A percentile compares a stretch with the other conserved stretches of the same genome.
phyloP scores from a whole-genome alignment of 345 rosid species.

The Sisymbrium irio region DNA sequence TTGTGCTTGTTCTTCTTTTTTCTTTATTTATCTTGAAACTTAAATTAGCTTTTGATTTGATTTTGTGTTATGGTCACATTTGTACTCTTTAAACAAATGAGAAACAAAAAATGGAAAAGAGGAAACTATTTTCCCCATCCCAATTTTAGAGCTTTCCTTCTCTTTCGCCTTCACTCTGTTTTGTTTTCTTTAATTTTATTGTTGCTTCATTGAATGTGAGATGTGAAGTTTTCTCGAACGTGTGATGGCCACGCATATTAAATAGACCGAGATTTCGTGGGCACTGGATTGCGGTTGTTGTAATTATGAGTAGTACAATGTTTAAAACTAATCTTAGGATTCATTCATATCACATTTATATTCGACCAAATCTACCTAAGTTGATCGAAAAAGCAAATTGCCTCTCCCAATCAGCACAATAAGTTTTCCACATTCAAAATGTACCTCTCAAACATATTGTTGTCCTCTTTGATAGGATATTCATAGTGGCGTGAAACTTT shows the following conservation, averaged over 20 bases:
- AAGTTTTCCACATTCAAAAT: too few relatives aligned
- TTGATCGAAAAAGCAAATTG: too few relatives aligned
- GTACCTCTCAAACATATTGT: too few relatives aligned
- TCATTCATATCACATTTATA: not conserved
- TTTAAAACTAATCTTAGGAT: not conserved
- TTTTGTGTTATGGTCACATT: slow-evolving; percentile 3
- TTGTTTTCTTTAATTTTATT: too few relatives aligned
- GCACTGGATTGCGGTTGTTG: not conserved
- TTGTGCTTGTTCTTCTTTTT: slow-evolving; percentile 15
- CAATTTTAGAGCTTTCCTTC: not conserved
- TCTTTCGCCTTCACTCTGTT: not conserved
- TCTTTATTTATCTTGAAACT: not conserved
- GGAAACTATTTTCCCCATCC: not conserved
- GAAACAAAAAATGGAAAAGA: not conserved
- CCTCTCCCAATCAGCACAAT: too few relatives aligned
- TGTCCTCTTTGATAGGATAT: too few relatives aligned
- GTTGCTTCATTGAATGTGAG: not conserved
- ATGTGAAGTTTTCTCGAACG: not conserved
- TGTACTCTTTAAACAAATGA: not conserved
- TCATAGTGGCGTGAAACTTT: too few relatives aligned
- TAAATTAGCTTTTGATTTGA: slow-evolving; percentile 23
- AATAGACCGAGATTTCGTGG: not conserved
- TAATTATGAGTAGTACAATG: not conserved
- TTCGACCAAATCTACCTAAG: too few relatives aligned
- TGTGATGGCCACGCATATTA: too few relatives aligned